Conservation (phyloP, 768 basidiomycete species). For the Boletus sensibilis region DNA sequence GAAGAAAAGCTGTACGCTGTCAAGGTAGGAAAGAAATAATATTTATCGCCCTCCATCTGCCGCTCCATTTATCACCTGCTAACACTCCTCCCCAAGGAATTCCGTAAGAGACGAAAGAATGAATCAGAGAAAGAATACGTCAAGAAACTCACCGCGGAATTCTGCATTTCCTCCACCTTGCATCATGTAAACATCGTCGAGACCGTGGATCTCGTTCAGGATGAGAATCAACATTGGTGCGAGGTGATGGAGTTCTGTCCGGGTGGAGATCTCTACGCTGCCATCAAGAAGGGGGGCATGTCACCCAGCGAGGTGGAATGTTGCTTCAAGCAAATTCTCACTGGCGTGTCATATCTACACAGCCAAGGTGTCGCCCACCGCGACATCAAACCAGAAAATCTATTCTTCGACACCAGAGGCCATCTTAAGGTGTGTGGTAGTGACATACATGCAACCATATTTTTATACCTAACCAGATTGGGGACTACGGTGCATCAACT, state of each 20-base stretch:
- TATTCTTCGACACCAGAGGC: constrained; percentile 90
- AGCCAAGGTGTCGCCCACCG: constrained; percentile 97
- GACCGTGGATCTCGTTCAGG: constrained; percentile 99
- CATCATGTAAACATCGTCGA: constrained; percentile 95
- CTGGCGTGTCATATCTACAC: constrained; percentile 88
- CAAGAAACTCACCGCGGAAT: constrained; percentile 99
- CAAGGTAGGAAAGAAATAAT: constrained; percentile 61
- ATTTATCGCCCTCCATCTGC: background rate
- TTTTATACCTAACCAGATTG: constrained; percentile 59
- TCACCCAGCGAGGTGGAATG: constrained; percentile 91
- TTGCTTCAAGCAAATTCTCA: constrained; percentile 95
- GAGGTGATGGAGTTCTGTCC: constrained; percentile 99
- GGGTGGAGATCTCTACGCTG: constrained; percentile 96
- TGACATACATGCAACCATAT: background rate
- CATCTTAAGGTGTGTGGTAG: constrained; percentile 77
- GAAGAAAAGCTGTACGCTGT: constrained; percentile 98
- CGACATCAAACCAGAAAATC: constrained; percentile 97
- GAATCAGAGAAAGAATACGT: constrained; percentile 99
- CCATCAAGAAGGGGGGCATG: constrained; percentile 97
- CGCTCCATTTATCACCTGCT: background rate
- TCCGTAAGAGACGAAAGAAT: constrained; percentile 96
- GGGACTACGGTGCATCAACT: constrained; percentile 98
- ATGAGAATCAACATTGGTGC: constrained; percentile 95
- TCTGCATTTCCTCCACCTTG: constrained; percentile 95
- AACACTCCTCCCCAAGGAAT: constrained; percentile 61